These are phyloP conservation scores for Phytophthora agathidicida DNA, from an alignment of 352 stramenopile species.

Conservation along the genomic window DNA sequence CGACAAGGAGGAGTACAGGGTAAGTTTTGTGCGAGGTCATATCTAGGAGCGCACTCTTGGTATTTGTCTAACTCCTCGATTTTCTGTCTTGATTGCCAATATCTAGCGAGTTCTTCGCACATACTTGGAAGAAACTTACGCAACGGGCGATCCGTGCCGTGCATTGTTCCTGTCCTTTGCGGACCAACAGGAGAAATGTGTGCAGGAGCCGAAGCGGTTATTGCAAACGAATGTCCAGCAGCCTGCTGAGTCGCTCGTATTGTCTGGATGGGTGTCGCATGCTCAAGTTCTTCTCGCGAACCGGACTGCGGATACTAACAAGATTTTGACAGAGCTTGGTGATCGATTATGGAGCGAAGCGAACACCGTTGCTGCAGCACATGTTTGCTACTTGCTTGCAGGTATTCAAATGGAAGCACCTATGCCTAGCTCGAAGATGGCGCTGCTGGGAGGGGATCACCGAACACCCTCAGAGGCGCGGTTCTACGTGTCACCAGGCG, in stretches of 20 bases:
- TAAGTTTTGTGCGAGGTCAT: conserved; percentile 11
- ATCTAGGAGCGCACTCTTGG: too few relatives aligned
- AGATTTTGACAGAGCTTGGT: conserved; percentile 83
- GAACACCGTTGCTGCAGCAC: conserved; percentile 67
- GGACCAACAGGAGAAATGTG: conserved; percentile 84
- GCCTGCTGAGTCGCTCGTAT: conserved; percentile 51
- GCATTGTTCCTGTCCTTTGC: conserved; percentile 83
- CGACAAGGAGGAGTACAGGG: conserved; percentile 87
- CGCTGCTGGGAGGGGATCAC: conserved; percentile 82
- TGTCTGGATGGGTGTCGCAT: conserved; percentile 79
- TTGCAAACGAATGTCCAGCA: conserved; percentile 48
- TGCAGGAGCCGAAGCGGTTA: conserved; percentile 83
- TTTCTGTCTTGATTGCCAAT: conserved; percentile 1
- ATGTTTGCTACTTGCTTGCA: conserved; percentile 84
- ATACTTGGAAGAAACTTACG: conserved; percentile 84
- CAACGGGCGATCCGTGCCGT: conserved; percentile 74
- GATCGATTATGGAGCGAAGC: conserved; percentile 82
- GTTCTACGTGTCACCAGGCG: conserved; percentile 80
- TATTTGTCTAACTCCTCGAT: conserved; percentile 11
- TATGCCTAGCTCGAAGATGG: conserved; percentile 77
- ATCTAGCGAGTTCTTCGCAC: conserved; percentile 65
- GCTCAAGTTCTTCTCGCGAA: conserved; percentile 86
- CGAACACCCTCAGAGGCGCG: conserved; percentile 69
- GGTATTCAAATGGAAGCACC: conserved; percentile 77
- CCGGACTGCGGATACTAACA: conserved; percentile 80